A percentile compares a stretch with the other conserved stretches of the same genome.
Evolutionary conservation across 2,329 filamentous ascomycete genomes (phyloP).

Genomic region (Aspergillus neotritici): DNA sequence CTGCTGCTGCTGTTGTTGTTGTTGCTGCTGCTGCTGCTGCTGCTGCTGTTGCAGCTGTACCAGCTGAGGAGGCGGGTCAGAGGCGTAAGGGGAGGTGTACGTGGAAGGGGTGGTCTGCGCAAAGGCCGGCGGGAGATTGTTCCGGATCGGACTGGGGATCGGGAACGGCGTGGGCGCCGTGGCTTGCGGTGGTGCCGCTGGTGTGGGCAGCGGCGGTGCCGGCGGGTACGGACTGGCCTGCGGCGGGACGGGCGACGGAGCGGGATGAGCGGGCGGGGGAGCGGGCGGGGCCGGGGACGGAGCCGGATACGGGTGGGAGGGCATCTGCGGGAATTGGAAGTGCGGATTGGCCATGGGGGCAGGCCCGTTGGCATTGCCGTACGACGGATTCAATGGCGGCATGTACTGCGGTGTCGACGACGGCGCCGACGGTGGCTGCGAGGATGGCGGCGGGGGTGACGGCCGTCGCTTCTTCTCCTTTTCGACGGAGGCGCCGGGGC

Average conservation of each 20-base stretch:
- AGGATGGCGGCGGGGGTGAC: constrained; percentile 34
- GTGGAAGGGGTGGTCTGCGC: constrained; percentile 31
- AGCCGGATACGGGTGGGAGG: constrained; percentile 29
- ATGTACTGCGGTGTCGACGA: constrained; percentile 31
- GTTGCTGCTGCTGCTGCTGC: constrained; percentile 18
- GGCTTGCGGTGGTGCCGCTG: constrained; percentile 16
- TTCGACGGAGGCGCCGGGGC: constrained; percentile 54
- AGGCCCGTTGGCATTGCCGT: constrained; percentile 25
- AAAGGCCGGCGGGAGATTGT: constrained; percentile 37
- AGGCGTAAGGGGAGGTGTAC: constrained; percentile 40
- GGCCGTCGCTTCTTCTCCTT: constrained; percentile 52
- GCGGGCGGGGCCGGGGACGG: constrained; percentile 21
- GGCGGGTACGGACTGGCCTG: constrained; percentile 20
- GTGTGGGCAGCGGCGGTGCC: constrained; percentile 14
- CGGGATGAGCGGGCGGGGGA: constrained; percentile 7
- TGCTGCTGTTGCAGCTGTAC: constrained; percentile 29
- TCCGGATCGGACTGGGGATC: constrained; percentile 33
- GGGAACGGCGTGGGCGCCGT: constrained; percentile 32
- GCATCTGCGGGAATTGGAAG: constrained; percentile 35
- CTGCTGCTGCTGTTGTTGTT: constrained; percentile 18
- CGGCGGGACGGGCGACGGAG: constrained; percentile 10
- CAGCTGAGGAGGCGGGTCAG: constrained; percentile 31
- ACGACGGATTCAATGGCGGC: constrained; percentile 29
- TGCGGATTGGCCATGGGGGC: constrained; percentile 30
- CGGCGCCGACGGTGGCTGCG: constrained; percentile 24